Base-by-base conservation (phyloP, 163 green algal species). In the Picocystis sp. region DNA sequence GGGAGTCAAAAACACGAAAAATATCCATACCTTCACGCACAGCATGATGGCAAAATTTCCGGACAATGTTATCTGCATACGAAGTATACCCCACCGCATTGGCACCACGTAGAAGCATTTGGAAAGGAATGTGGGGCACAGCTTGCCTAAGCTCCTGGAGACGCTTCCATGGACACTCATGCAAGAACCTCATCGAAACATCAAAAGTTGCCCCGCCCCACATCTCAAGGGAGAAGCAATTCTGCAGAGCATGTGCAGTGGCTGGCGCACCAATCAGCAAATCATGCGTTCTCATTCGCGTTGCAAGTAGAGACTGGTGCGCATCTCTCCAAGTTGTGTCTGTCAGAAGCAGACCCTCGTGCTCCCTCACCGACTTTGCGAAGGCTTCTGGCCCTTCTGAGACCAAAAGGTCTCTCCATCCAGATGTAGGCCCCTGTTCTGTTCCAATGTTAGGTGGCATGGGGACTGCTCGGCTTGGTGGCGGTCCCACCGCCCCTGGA, bases 121-220 rank as follows among this genome's bases (percentile, higher is more conserved):
- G 82, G 74, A 95, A 94, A 11, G 86, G 86, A 57, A 95, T 82
- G 72, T 93, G 90, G 53, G 86, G 86, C 14, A 94, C 68, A 17
- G 62, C 48, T 67, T 92, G 75, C 22, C 85, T 60, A 50, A 95
- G 73, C 64, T 71, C 50, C 64, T 94, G 80, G 56, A 95, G 70
- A 22, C 86, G 75, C 47, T 66, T 56, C 86, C 86, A 95, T 41
- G 86, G 86, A 69, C 78, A 89, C 73, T 94, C 84, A 53, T 93
- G 78, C 62, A 95, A 69, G 76, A 93, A 95, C 38, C 80, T 76
- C 55, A 91, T 73, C 5, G 81, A 77, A 6, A 94, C 86, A 62
- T 95, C 86, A 65, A 93, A 95, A 11, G 86, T 95, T 22, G 84
- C 86, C 2, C 86, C 86, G 38, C 86, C 86, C 86, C 86, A 95